A percentile compares a stretch with the other conserved stretches of the same genome.
Conservation (phyloP, 495 filamentous ascomycete species). For the Pyrenula massariospora region DNA sequence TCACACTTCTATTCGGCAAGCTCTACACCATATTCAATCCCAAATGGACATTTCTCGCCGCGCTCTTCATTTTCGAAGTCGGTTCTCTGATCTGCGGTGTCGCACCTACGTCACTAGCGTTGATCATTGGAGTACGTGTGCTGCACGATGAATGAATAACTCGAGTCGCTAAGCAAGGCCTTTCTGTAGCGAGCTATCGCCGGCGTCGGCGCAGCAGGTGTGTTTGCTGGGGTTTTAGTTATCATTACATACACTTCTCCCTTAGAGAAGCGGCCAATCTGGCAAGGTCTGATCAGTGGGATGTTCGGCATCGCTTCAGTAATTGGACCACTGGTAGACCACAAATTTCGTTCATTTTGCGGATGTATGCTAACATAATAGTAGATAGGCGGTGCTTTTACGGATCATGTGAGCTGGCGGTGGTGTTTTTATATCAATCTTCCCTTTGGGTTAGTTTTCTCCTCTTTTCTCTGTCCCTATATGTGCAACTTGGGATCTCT, state of each 20-base stretch:
- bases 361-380: too few relatives aligned
- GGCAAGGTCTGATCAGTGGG: slow-evolving; percentile 57
- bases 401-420: slow-evolving; percentile 32
- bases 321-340: slow-evolving; percentile 59
- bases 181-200: slow-evolving; percentile 79
- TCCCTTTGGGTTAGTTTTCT: slow-evolving; percentile 41
- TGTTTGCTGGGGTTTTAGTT: slow-evolving; percentile 72
- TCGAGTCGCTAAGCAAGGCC: too few relatives aligned
- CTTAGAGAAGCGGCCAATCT: slow-evolving; percentile 56
- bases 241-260: slow-evolving; percentile 71
- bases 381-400: slow-evolving; percentile 38
- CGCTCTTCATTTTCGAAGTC: slow-evolving; percentile 57
- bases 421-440: slow-evolving; percentile 50
- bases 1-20: slow-evolving; percentile 34
- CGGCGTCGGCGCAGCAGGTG: slow-evolving; percentile 70
- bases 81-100: slow-evolving; percentile 59
- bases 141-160: too few relatives aligned
- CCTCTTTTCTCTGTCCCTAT: too few relatives aligned
- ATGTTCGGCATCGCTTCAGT: slow-evolving; percentile 76
- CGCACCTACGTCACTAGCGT: slow-evolving; percentile 47
- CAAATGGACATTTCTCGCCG: slow-evolving; percentile 44
- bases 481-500: too few relatives aligned
- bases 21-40: slow-evolving; percentile 35
- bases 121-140: too few relatives aligned
- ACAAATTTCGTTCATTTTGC: slow-evolving; percentile 23